Evolutionary conservation across 2,329 filamentous ascomycete species (phyloP).

Genomic region (Didymellaceae sp.): DNA sequence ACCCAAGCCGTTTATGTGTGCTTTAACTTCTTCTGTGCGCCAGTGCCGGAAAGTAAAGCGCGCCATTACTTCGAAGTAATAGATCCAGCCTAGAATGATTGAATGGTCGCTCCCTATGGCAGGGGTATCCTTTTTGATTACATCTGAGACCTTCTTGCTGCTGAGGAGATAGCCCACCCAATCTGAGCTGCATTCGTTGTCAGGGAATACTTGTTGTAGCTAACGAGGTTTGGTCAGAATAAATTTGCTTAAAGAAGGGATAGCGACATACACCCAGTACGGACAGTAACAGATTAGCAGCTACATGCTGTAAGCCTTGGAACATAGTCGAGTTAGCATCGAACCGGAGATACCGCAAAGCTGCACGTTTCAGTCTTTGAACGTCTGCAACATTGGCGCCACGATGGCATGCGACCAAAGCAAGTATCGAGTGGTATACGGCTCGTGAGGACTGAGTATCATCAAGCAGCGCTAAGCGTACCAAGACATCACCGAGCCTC

Average conservation of each 20-base stretch:
- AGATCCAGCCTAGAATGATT: neutral
- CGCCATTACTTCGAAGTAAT: neutral
- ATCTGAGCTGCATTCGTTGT: neutral
- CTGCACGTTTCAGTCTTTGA: neutral
- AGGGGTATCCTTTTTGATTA: neutral
- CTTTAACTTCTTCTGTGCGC: neutral
- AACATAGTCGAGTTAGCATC: no score
- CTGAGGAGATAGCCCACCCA: neutral
- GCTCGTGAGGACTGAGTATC: neutral
- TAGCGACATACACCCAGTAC: neutral
- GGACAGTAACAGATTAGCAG: neutral
- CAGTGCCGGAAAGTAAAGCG: neutral
- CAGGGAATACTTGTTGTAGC: neutral
- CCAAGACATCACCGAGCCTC: neutral
- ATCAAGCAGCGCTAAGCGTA: neutral
- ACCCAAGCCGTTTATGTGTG: neutral
- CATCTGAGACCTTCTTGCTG: neutral
- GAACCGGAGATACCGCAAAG: neutral
- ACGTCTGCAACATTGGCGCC: neutral
- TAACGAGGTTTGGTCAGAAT: no score
- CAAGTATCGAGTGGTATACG: neutral
- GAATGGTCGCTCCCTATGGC: neutral
- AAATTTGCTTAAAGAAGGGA: no score
- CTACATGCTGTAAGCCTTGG: neutral
- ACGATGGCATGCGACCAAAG: neutral